phyloP scores from a whole-genome alignment of 164 flowering plant genomes.

The Annona squamosa region DNA sequence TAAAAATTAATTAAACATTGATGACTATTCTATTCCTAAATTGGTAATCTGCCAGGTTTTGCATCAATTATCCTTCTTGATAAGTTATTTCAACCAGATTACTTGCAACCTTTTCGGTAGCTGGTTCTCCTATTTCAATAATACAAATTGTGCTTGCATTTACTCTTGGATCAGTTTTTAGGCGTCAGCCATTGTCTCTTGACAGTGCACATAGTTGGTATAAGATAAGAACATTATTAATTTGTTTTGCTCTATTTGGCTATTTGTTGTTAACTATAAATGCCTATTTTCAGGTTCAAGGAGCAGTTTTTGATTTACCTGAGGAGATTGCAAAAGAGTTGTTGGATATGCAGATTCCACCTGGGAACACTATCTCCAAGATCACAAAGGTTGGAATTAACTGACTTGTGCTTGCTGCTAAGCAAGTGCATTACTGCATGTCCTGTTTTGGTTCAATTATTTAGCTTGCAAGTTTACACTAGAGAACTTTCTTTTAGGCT shows the following conservation, averaged over 20 bases:
- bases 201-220: background rate
- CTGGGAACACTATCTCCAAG: constrained; percentile 70
- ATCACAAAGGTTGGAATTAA: constrained; percentile 58
- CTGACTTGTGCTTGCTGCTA: background rate
- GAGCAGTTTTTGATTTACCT: constrained; percentile 97
- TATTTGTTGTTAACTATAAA: background rate
- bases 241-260: background rate
- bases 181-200: background rate
- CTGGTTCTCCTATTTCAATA: no score
- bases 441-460: no score
- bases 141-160: background rate
- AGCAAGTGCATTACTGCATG: no score
- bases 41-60: no score
- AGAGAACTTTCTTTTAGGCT: no score
- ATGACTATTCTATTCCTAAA: no score
- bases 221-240: no score
- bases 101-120: no score
- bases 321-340: constrained; percentile 93
- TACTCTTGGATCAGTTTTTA: background rate
- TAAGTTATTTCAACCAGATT: no score
- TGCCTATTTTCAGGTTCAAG: constrained; percentile 59
- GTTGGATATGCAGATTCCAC: constrained; percentile 52
- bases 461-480: no score
- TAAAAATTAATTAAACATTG: no score
- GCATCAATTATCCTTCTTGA: no score